Conservation (phyloP, 2,329 filamentous ascomycete genomes). For the Botrytis galanthina region DNA sequence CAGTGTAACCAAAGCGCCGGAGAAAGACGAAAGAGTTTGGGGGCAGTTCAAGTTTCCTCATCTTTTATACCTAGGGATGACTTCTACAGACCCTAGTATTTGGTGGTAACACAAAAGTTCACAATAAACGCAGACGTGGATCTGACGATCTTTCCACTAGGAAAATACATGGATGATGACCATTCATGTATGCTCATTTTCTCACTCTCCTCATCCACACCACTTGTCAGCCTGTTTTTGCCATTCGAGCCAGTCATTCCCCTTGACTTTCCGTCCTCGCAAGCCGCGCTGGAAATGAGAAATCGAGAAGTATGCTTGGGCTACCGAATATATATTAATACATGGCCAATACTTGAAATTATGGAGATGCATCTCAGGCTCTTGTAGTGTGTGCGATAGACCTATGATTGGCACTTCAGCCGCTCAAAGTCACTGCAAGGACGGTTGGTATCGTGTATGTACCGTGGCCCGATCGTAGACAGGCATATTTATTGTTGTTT, state of each 20-base stretch:
- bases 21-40: slow-evolving; percentile 7
- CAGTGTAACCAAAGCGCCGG: slow-evolving; percentile 7
- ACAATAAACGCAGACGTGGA: slow-evolving; percentile 19
- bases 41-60: neutral
- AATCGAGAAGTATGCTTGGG: slow-evolving; percentile 5
- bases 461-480: slow-evolving; percentile 42
- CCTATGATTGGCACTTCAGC: slow-evolving; percentile 22
- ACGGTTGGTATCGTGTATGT: slow-evolving; percentile 38
- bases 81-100: neutral
- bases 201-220: slow-evolving; percentile 8
- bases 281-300: slow-evolving; percentile 23
- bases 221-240: slow-evolving; percentile 11
- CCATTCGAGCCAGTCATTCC: neutral
- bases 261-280: slow-evolving; percentile 13
- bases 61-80: slow-evolving; percentile 2
- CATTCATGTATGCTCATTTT: slow-evolving; percentile 14
- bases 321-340: slow-evolving; percentile 12
- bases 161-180: slow-evolving; percentile 14
- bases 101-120: slow-evolving; percentile 11
- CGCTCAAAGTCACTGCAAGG: slow-evolving; percentile 45
- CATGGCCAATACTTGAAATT: slow-evolving; percentile 13
- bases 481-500: slow-evolving; percentile 28
- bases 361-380: neutral
- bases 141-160: slow-evolving; percentile 16
- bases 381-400: slow-evolving; percentile 3